Base-by-base conservation (phyloP, 106 monocot species). In the Alisma plantagoaquatica region DNA sequence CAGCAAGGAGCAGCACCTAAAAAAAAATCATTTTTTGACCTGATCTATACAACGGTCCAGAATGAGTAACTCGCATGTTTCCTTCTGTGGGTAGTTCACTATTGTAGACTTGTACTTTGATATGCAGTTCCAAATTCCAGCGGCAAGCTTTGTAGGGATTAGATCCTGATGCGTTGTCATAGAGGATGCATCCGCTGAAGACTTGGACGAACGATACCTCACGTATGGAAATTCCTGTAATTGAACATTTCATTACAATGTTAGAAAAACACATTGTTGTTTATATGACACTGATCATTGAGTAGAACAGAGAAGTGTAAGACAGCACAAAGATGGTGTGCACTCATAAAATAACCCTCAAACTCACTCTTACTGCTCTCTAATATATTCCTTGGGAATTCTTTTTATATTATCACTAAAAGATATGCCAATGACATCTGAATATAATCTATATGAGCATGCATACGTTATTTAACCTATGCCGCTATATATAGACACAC, bases 21-120 rank as follows among this genome's bases (percentile, higher is more conserved):
- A n/a, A 7, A 38, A 38, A 38, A 38, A 14, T 38, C 9, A 38
- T 14, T 17, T 38, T 10, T 67, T 30, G 33, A 90, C 98, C 85
- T 98, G 90, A 67, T 98, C 98, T 29, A 90, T 62, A 41, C 89
- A 82, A 29, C 98, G 72, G 32, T 98, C 98, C 29, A 98, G 73
- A 60, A 98, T 90, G 41, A 98, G 82, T 43, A 98, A 72, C 27
- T 98, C 98, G 49, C 98, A 98, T 60, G 98, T 98, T 52, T 89
- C 90, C 45, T 73, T 78, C 43, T 82, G 70, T 0, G 98, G 98
- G 62, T 82, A 98, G 64, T 82, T 78, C 51, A 81, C 66, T 58
- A 98, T 73, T 32, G 77, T 81, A 29, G 70, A 18, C 67, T 66
- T 82, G 38, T 82, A 82, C 59, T 72, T 90, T 33, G 65, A 50